Evolutionary conservation across 192 early-diverging fungal species (phyloP), one percentile per base, ranked within the genome.

Genomic region (Entophlyctis helioformis): DNA sequence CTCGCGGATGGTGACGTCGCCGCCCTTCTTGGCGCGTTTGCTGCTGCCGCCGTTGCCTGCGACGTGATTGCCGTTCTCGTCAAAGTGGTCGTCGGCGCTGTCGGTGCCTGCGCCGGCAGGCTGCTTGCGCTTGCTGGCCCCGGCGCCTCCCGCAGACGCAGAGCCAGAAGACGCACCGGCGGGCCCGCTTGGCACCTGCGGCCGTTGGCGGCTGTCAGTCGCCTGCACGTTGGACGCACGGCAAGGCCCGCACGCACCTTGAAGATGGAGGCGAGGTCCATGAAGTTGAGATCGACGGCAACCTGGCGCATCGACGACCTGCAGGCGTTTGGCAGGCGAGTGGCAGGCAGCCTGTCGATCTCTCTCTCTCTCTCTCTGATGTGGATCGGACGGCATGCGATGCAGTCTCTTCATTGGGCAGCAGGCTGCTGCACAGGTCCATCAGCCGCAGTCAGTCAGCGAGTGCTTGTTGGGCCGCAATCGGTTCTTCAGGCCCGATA

Each of bases 71-170:
- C 43, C 50, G 28, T 51, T 54, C 16, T 46, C 56, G 22, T 53
- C 62, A 28, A 44, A 46, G 13, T 66, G 57, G 19, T 60, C 66
- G 43, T 74, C 65, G 32, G 80, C 40, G 26, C 66, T 62, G 28
- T 57, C 46, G 10, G 62, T 39, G 19, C 64, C 57, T 19, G 72
- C 62, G 24, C 48, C 61, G 1, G 55, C 51, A 8, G 60, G 53
- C 47, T 65, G 62, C 50, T 73, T 75, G 25, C 69, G 44, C 36
- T 72, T 78, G 46, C 66, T 74, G 22, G 53, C 51, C 18, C 57
- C 60, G 36, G 48, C 64, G 11, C 64, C 36, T 15, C 39, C 35
- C 18, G 35, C 26, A 8, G 45, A 20, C 13, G 53, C 20, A 37
- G 28, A 50, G 29, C 11, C 7, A 28, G n/a, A 2, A 37, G 12